Evolutionary conservation across 352 stramenopile genomes (phyloP).

Genomic region (Elongisporangium prolatum): DNA sequence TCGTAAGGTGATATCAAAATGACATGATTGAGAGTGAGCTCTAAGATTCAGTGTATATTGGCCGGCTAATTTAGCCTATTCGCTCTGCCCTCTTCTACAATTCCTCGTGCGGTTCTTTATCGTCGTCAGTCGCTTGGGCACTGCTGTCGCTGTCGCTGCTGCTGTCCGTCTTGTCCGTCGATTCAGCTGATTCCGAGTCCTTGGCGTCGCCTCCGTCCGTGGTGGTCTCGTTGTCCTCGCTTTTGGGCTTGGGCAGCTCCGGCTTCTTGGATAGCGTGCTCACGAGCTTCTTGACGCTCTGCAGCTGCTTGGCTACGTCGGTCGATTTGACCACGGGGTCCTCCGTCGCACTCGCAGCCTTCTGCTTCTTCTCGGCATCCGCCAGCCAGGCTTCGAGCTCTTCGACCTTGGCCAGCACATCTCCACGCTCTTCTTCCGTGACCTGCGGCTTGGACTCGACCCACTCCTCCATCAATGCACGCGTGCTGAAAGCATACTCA

Average conservation of each 20-base stretch:
- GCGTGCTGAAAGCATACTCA: slow-evolving; percentile 59
- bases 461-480: slow-evolving; percentile 63
- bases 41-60: slow-evolving; percentile 16
- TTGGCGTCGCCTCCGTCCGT: slow-evolving; percentile 30
- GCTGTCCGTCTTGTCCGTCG: slow-evolving; percentile 12
- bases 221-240: slow-evolving; percentile 24
- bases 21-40: slow-evolving; percentile 6
- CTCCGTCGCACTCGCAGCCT: slow-evolving; percentile 58
- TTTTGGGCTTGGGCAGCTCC: slow-evolving; percentile 49
- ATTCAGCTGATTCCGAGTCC: slow-evolving; percentile 16
- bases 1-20: neutral
- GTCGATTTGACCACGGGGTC: slow-evolving; percentile 81
- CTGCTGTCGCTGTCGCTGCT: slow-evolving; percentile 22
- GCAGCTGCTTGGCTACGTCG: slow-evolving; percentile 84
- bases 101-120: slow-evolving; percentile 39
- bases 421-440: slow-evolving; percentile 87
- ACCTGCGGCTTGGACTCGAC: slow-evolving; percentile 69
- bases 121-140: slow-evolving; percentile 12
- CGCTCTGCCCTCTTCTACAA: slow-evolving; percentile 21
- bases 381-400: slow-evolving; percentile 83
- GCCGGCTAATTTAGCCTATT: slow-evolving; percentile 13
- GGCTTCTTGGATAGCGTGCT: slow-evolving; percentile 74
- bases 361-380: slow-evolving; percentile 69
- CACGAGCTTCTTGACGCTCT: slow-evolving; percentile 84
- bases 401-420: slow-evolving; percentile 84